These are phyloP conservation scores for Calocybe gangraenosa DNA, from an alignment of 768 basidiomycete genomes.

Conservation along the genomic window DNA sequence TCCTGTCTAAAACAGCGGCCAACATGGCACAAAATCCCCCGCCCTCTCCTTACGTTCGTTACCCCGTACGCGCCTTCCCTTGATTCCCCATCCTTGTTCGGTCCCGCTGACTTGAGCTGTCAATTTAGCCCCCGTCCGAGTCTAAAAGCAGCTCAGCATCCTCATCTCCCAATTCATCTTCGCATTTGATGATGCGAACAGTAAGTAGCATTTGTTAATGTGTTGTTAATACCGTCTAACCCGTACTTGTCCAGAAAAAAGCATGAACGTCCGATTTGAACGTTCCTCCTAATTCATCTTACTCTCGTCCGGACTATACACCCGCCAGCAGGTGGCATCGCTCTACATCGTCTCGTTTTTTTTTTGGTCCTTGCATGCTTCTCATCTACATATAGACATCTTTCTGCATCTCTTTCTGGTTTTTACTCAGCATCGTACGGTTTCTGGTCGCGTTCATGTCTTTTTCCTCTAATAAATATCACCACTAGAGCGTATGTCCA, in stretches of 20 bases:
- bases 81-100: neutral
- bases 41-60: constrained; percentile 25
- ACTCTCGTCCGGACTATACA: constrained; percentile 19
- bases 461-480: no score
- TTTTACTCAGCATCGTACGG: no score
- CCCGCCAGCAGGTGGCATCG: constrained; percentile 8
- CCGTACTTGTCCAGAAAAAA: constrained; percentile 18
- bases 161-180: neutral
- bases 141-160: constrained; percentile 39
- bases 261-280: constrained; percentile 18
- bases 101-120: constrained; percentile 10
- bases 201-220: constrained; percentile 28
- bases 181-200: constrained; percentile 53
- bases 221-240: neutral
- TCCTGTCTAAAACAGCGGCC: constrained; percentile 50
- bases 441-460: no score
- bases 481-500: no score
- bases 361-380: constrained; percentile 21
- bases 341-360: constrained; percentile 10
- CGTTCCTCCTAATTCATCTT: constrained; percentile 7
- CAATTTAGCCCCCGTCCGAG: constrained; percentile 28
- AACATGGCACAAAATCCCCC: constrained; percentile 31
- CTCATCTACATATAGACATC: neutral
- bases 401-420: no score
- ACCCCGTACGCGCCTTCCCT: constrained; percentile 29